phyloP scores from a whole-genome alignment of 2,329 filamentous ascomycete genomes.

The Chalaropsis thielavioides region DNA sequence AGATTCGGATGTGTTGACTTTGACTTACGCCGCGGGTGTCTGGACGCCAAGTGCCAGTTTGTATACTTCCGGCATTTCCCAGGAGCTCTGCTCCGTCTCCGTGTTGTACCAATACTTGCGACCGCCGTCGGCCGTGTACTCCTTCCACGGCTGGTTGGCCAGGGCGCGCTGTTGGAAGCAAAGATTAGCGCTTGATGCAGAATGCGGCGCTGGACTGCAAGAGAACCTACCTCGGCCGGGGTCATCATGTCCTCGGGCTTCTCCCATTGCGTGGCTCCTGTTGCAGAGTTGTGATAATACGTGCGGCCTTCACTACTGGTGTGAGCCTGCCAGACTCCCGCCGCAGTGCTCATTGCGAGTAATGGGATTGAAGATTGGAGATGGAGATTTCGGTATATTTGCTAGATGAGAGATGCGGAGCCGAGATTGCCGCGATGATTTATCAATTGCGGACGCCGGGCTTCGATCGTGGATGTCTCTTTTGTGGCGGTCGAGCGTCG shows the following conservation, averaged over 20 bases:
- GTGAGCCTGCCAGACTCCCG: conserved; percentile 58
- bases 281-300: conserved; percentile 83
- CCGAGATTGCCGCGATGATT: neutral
- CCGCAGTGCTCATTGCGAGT: conserved; percentile 8
- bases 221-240: conserved; percentile 51
- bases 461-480: neutral
- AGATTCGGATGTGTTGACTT: no score
- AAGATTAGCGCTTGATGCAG: neutral
- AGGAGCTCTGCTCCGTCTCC: conserved; percentile 80
- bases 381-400: neutral
- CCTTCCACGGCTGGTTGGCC: conserved; percentile 77
- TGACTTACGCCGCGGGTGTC: conserved; percentile 7
- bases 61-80: conserved; percentile 82
- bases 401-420: no score
- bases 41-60: conserved; percentile 55
- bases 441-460: neutral
- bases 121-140: conserved; percentile 75
- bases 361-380: neutral
- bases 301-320: conserved; percentile 65
- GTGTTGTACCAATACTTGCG: conserved; percentile 93
- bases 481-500: neutral
- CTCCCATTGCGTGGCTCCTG: conserved; percentile 83
- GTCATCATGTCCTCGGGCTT: conserved; percentile 87
- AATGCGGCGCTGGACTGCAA: neutral
- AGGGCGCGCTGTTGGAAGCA: conserved; percentile 56